A percentile compares a stretch with the other conserved stretches of the same genome.
Conservation (phyloP, 768 basidiomycete species). For the Guyanaporus albipodus region DNA sequence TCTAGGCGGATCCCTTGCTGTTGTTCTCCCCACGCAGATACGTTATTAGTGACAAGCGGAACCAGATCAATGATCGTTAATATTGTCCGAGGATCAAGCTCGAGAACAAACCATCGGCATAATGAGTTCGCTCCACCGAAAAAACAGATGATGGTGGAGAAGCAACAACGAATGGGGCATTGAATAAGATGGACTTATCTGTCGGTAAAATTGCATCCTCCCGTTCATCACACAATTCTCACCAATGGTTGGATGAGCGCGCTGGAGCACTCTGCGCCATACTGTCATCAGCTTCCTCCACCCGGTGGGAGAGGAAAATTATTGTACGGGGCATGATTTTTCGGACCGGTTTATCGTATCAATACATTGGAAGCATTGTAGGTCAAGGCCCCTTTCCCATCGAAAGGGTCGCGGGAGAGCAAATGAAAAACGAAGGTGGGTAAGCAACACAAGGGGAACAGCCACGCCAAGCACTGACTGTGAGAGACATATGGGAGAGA, state of each 20-base stretch:
- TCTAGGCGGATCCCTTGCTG: slow-evolving; percentile 1
- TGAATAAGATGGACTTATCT: not conserved
- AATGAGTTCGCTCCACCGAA: not conserved
- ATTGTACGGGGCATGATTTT: not conserved
- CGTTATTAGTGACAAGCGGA: not conserved
- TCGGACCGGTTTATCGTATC: slow-evolving; percentile 9
- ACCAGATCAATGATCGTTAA: not conserved
- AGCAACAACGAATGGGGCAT: not conserved
- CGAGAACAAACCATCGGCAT: not conserved
- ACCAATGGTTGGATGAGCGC: slow-evolving; percentile 10
- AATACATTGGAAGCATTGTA: not conserved
- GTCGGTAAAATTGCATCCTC: not conserved
- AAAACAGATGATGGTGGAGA: no score
- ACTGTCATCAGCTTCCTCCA: slow-evolving; percentile 9
- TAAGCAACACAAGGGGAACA: not conserved
- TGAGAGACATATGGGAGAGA: not conserved
- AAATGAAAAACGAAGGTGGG: not conserved
- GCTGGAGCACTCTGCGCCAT: not conserved
- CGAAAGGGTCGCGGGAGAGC: slow-evolving; percentile 16
- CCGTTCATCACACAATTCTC: slow-evolving; percentile 8
- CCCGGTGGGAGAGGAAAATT: not conserved
- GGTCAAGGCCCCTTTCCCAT: slow-evolving; percentile 15
- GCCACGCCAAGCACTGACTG: not conserved
- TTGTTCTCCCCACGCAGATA: not conserved
- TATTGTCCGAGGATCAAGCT: slow-evolving; percentile 10